Evolutionary conservation across 345 rosid species (phyloP).

Genomic region (Iberis pinnata): DNA sequence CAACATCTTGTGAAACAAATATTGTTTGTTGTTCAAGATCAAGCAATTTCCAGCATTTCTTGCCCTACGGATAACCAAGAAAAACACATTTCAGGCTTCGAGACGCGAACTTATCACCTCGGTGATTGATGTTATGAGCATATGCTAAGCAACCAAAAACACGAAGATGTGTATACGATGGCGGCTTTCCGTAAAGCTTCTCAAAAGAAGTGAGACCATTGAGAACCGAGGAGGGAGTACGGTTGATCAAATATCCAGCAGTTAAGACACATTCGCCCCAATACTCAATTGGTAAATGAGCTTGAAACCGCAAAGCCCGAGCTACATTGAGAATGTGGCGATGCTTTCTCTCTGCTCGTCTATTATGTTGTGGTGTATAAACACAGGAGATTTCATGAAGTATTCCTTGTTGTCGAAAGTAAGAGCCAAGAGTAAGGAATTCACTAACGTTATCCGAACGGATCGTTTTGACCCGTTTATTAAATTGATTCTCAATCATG

Average conservation of each 20-base stretch:
- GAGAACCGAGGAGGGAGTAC: background rate
- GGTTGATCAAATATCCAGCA: background rate
- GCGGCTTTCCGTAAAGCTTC: background rate
- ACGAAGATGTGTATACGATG: background rate
- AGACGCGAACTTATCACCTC: background rate
- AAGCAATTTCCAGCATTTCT: background rate
- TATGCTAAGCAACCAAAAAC: background rate
- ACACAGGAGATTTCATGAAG: background rate
- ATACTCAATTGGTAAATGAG: background rate
- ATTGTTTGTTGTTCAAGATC: background rate
- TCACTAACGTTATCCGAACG: background rate
- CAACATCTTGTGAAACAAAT: background rate
- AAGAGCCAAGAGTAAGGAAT: too few relatives aligned
- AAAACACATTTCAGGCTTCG: background rate
- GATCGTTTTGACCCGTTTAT: background rate
- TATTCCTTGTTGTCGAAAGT: background rate
- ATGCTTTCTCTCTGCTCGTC: background rate
- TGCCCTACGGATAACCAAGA: background rate
- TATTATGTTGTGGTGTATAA: background rate
- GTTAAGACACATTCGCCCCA: background rate
- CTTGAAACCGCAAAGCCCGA: background rate
- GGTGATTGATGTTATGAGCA: background rate
- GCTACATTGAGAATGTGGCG: background rate
- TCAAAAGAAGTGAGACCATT: background rate
- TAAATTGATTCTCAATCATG: background rate